Percentiles rank a stretch among this genome's conserved stretches.
Evolutionary conservation across 352 stramenopile genomes (phyloP).

Genomic region (Thalassiosira exigua): DNA sequence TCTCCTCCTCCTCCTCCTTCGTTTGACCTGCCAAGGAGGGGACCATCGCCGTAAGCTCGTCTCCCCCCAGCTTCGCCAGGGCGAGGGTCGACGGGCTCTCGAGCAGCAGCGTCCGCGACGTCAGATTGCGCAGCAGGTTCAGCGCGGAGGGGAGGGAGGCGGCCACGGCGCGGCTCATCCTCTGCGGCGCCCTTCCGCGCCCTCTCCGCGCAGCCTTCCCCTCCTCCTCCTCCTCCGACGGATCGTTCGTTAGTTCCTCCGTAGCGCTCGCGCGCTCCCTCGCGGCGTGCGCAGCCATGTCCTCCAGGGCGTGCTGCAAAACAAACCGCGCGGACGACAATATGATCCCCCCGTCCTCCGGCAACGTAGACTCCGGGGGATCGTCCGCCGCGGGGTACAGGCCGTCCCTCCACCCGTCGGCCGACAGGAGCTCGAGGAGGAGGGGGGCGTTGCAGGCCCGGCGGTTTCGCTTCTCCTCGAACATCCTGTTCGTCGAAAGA

Average conservation of each 20-base stretch:
- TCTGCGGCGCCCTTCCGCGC: conserved; percentile 26
- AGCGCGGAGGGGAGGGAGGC: conserved; percentile 70
- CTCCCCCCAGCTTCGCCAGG: conserved; percentile 71
- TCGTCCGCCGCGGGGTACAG: conserved; percentile 22
- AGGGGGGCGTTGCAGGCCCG: conserved; percentile 76
- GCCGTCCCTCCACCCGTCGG: conserved; percentile 46
- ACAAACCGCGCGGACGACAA: conserved; percentile 74
- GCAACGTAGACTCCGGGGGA: neutral
- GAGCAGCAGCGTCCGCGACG: conserved; percentile 58
- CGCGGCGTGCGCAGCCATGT: conserved; percentile 58
- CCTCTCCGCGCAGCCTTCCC: neutral
- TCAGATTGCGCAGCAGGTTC: conserved; percentile 69
- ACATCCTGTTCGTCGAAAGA: conserved; percentile 18
- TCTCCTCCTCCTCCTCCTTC: neutral
- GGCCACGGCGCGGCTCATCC: conserved; percentile 67
- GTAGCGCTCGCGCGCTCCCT: conserved; percentile 12
- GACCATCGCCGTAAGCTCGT: conserved; percentile 61
- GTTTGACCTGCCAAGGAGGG: neutral
- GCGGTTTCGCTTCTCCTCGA: conserved; percentile 81
- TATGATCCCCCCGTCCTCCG: conserved; percentile 11
- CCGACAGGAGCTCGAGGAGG: conserved; percentile 45
- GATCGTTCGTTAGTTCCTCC: neutral
- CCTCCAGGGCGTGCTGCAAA: conserved; percentile 65
- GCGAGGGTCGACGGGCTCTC: conserved; percentile 55
- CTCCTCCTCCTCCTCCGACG: neutral